phyloP scores from a whole-genome alignment of 2,329 filamentous ascomycete species.

The Penicillium griseofulvum region DNA sequence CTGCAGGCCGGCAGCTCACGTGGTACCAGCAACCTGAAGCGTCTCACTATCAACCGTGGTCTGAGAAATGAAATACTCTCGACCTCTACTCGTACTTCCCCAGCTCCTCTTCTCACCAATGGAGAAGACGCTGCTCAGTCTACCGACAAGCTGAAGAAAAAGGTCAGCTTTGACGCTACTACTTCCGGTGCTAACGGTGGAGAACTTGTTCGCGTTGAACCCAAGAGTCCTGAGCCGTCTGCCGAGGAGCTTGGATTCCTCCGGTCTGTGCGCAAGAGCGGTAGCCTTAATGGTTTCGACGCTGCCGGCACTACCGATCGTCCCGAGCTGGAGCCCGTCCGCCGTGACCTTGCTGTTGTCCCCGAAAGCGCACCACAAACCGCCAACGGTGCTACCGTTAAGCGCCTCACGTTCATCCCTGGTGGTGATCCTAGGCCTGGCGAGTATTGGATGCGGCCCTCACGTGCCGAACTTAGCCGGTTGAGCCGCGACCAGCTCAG shows the following conservation, averaged over 20 bases:
- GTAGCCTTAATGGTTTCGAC: conserved; percentile 47
- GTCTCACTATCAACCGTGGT: conserved; percentile 85
- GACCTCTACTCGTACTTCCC: conserved; percentile 33
- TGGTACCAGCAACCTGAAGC: conserved; percentile 73
- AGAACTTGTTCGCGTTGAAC: conserved; percentile 55
- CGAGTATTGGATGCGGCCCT: conserved; percentile 82
- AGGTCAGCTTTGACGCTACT: conserved; percentile 84
- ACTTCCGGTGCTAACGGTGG: conserved; percentile 46
- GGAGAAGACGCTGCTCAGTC: conserved; percentile 41
- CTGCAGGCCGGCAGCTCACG: conserved; percentile 69
- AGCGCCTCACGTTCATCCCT: conserved; percentile 28
- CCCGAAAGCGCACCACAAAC: conserved; percentile 56
- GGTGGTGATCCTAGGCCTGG: conserved; percentile 60
- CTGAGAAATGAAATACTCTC: conserved; percentile 66
- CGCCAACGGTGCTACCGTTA: conserved; percentile 36
- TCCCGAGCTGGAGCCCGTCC: conserved; percentile 69
- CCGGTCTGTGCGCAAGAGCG: conserved; percentile 52
- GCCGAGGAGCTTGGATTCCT: conserved; percentile 61
- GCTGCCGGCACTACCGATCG: conserved; percentile 18
- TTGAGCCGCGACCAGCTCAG: conserved; percentile 79
- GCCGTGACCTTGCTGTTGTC: conserved; percentile 73
- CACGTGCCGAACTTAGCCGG: conserved; percentile 68
- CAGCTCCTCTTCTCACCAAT: conserved; percentile 30
- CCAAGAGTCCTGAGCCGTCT: conserved; percentile 52
- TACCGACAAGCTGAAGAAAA: conserved; percentile 59